Evolutionary conservation across 73 alveolate genomes (phyloP).

Genomic region (Effrenium voratum): DNA sequence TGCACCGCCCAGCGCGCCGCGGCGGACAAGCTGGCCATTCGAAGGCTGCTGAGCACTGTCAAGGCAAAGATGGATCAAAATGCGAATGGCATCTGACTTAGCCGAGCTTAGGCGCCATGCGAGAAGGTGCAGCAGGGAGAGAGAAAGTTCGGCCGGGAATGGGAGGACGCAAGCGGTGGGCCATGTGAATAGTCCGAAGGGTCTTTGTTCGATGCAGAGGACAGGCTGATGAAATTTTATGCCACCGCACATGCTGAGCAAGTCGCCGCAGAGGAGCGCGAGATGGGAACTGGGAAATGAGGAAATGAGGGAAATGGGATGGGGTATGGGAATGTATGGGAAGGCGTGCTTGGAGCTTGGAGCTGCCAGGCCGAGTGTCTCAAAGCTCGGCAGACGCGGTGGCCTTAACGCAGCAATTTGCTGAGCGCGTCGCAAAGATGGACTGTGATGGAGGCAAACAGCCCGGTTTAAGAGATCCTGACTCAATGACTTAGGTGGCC

Average conservation of each 20-base stretch:
- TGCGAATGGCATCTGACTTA: neutral
- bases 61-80: neutral
- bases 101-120: neutral
- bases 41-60: constrained; percentile 12
- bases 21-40: constrained; percentile 77
- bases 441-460: too few species aligned
- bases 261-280: constrained; percentile 45
- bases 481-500: too few species aligned
- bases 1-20: constrained; percentile 60
- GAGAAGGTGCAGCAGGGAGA: neutral
- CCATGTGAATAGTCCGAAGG: neutral
- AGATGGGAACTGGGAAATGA: too few species aligned
- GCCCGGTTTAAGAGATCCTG: too few species aligned
- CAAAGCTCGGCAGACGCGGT: too few species aligned
- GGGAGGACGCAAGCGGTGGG: neutral
- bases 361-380: too few species aligned
- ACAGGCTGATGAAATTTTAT: constrained; percentile 47
- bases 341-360: too few species aligned
- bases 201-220: neutral
- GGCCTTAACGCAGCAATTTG: too few species aligned
- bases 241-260: constrained; percentile 11
- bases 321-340: too few species aligned
- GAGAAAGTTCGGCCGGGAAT: constrained; percentile 11
- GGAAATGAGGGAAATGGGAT: too few species aligned
- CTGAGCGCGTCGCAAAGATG: too few species aligned